A percentile compares a stretch with the other conserved stretches of the same genome.
Conservation (phyloP, 2,329 filamentous ascomycete genomes). For the Anthostomella pinea region DNA sequence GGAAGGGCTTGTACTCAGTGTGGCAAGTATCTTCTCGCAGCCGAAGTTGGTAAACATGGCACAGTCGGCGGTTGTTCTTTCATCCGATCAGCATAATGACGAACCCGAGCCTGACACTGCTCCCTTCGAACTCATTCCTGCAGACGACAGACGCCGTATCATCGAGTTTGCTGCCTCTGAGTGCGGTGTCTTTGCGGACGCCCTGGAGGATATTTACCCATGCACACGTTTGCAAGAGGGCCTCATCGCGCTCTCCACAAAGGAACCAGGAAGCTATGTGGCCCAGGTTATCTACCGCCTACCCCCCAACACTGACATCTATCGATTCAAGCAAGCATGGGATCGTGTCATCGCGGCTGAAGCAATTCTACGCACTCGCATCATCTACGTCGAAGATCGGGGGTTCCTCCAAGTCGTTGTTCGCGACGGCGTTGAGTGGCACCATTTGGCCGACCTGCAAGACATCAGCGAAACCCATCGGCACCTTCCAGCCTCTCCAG, state of each 20-base stretch:
- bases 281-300: constrained; percentile 20
- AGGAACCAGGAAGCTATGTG: constrained; percentile 23
- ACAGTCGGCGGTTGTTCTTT: no score
- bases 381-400: constrained; percentile 2
- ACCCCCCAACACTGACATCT: constrained; percentile 1
- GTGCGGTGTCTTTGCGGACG: constrained; percentile 3
- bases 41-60: no score
- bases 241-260: constrained; percentile 21
- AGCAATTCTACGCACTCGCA: constrained; percentile 9
- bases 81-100: no score
- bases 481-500: no score
- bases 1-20: no score
- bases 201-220: constrained; percentile 27
- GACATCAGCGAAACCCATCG: no score
- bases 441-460: no score
- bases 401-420: constrained; percentile 10
- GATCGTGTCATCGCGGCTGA: constrained; percentile 2
- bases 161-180: constrained; percentile 2
- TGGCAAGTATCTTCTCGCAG: no score
- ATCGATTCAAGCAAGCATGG: constrained; percentile 7
- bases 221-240: constrained; percentile 30
- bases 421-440: not conserved
- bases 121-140: no score
- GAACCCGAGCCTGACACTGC: constrained; percentile 1
- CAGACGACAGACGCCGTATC: not conserved